Conservation (phyloP, 2,329 filamentous ascomycete genomes). For the Amylocarpus encephaloides region DNA sequence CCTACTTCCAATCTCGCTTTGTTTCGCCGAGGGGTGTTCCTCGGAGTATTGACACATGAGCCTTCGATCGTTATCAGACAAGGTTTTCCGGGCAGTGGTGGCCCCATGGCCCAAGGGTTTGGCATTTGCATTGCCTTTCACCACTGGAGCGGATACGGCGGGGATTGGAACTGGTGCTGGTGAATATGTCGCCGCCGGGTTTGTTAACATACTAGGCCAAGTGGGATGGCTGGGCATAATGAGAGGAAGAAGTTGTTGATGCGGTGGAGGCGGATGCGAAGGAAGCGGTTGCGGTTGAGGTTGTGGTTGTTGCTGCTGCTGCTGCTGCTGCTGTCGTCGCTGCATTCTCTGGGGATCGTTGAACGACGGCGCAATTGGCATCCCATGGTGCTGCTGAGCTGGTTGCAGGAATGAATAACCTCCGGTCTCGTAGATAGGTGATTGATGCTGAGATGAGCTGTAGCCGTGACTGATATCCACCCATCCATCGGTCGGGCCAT, state of each 20-base stretch:
- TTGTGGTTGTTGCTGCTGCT: constrained; percentile 57
- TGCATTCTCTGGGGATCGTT: constrained; percentile 40
- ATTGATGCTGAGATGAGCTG: constrained; percentile 53
- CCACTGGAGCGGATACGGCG: constrained; percentile 44
- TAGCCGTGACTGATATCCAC: constrained; percentile 43
- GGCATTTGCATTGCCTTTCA: constrained; percentile 37
- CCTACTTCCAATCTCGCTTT: constrained; percentile 89
- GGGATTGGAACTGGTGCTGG: constrained; percentile 52
- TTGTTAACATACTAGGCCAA: constrained; percentile 80
- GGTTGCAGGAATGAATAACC: constrained; percentile 55
- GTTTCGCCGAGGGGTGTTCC: constrained; percentile 83
- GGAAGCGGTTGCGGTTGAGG: constrained; percentile 48
- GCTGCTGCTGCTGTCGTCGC: constrained; percentile 44
- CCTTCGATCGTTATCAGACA: constrained; percentile 85
- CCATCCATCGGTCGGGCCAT: constrained; percentile 46
- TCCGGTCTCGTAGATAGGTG: constrained; percentile 63
- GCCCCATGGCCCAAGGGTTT: constrained; percentile 44
- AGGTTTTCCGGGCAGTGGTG: constrained; percentile 71
- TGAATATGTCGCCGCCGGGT: constrained; percentile 55
- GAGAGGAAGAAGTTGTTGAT: constrained; percentile 58
- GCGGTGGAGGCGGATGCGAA: constrained; percentile 34
- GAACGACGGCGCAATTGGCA: constrained; percentile 51
- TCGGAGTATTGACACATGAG: constrained; percentile 93
- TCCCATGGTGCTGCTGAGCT: constrained; percentile 51
- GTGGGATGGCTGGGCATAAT: constrained; percentile 61